phyloP scores from a whole-genome alignment of 2,329 filamentous ascomycete genomes.

The Colletotrichum paranaense region DNA sequence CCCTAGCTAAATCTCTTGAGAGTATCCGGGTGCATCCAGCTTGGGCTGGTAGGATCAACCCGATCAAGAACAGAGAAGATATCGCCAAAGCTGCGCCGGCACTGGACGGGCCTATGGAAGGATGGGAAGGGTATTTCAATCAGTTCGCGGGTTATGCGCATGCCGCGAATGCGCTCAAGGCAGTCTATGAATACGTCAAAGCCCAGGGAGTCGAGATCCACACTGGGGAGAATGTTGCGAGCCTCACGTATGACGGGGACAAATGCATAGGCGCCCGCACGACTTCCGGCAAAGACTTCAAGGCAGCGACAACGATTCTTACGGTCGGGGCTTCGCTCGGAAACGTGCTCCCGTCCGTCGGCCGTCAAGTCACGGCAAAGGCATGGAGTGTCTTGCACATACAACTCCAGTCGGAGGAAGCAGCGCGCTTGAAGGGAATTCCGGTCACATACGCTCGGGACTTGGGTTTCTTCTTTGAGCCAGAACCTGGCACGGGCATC shows the following conservation, averaged over 20 bases:
- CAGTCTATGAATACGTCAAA: constrained; percentile 55
- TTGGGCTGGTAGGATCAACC: constrained; percentile 52
- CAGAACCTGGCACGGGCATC: constrained; percentile 66
- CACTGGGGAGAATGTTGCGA: constrained; percentile 51
- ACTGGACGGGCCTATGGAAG: constrained; percentile 56
- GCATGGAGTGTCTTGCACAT: constrained; percentile 71
- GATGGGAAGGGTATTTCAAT: constrained; percentile 71
- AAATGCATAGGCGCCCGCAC: constrained; percentile 42
- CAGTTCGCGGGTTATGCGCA: constrained; percentile 67
- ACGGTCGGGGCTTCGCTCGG: constrained; percentile 62
- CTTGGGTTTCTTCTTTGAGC: constrained; percentile 74
- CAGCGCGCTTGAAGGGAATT: constrained; percentile 63
- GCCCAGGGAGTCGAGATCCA: constrained; percentile 46
- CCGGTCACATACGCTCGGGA: constrained; percentile 71
- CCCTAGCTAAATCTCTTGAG: constrained; percentile 52
- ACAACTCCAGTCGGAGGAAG: constrained; percentile 65
- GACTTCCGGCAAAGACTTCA: constrained; percentile 37
- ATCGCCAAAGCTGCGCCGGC: constrained; percentile 56
- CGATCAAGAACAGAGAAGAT: constrained; percentile 47
- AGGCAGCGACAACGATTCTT: constrained; percentile 52
- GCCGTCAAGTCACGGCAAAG: constrained; percentile 62
- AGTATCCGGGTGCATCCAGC: constrained; percentile 51
- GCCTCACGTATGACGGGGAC: constrained; percentile 51
- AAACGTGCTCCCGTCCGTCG: constrained; percentile 58
- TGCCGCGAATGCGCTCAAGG: constrained; percentile 61